These are phyloP conservation scores for Pyrenophora graminea DNA, from an alignment of 2,329 filamentous ascomycete species.

Conservation along the genomic window DNA sequence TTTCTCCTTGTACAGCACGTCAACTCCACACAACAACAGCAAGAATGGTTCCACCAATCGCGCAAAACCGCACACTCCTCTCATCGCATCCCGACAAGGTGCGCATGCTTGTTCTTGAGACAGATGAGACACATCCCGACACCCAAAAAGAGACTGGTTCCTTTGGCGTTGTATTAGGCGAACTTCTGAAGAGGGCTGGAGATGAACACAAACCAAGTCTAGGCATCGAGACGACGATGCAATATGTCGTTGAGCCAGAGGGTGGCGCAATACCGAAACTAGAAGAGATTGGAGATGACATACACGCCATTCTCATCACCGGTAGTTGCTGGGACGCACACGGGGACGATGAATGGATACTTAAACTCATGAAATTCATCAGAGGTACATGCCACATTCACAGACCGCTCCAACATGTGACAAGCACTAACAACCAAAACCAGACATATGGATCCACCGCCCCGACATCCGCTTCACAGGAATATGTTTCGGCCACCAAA, in stretches of 20 bases:
- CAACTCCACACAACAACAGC: constrained; percentile 1
- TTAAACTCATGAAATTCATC: constrained; percentile 51
- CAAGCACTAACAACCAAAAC: constrained; percentile 4
- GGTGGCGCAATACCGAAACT: constrained; percentile 50
- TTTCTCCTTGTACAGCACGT: not conserved
- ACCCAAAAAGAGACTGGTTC: constrained; percentile 56
- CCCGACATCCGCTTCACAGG: constrained; percentile 57
- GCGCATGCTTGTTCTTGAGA: constrained; percentile 62
- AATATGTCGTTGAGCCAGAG: constrained; percentile 56
- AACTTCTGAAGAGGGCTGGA: constrained; percentile 58
- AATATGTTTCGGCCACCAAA: constrained; percentile 56
- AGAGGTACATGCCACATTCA: constrained; percentile 39
- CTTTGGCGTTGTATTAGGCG: constrained; percentile 60
- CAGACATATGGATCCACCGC: constrained; percentile 56
- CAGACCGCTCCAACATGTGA: not conserved
- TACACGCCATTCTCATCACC: constrained; percentile 53
- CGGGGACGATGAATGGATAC: constrained; percentile 51
- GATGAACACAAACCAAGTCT: constrained; percentile 58
- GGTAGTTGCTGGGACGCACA: constrained; percentile 56
- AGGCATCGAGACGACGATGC: constrained; percentile 59
- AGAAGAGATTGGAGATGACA: constrained; percentile 53
- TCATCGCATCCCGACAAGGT: constrained; percentile 40
- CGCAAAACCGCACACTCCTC: constrained; percentile 22
- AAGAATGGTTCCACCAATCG: constrained; percentile 31
- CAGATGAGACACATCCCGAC: constrained; percentile 59